Evolutionary conservation across 306 rosid genomes (phyloP).

Genomic region (Carpinus viminea): DNA sequence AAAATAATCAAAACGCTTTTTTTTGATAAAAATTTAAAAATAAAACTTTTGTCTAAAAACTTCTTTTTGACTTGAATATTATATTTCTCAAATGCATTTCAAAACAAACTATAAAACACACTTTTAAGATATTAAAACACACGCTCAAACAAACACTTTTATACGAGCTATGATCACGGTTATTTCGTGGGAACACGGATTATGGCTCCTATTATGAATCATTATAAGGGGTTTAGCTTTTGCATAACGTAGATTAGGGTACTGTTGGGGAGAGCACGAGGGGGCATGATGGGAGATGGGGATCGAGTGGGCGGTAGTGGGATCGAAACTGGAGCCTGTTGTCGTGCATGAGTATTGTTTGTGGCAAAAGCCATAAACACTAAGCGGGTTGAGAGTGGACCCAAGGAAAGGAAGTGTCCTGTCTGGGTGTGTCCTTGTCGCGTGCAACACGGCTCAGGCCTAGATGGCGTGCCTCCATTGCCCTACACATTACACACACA

Average conservation of each 20-base stretch:
- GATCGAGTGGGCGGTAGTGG: neutral
- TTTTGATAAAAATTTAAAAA: too few species aligned
- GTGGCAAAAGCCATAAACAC: neutral
- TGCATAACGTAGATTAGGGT: neutral
- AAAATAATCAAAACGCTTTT: too few species aligned
- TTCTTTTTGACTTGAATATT: too few species aligned
- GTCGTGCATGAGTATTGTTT: neutral
- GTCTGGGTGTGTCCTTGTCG: slow-evolving; percentile 13
- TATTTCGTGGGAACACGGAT: too few species aligned
- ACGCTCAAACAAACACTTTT: too few species aligned
- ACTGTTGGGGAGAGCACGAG: slow-evolving; percentile 15
- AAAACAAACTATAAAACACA: too few species aligned
- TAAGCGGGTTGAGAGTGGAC: neutral
- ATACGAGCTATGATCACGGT: too few species aligned
- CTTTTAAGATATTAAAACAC: too few species aligned
- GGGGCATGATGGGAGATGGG: slow-evolving; percentile 25
- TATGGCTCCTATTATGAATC: too few species aligned
- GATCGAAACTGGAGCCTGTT: neutral
- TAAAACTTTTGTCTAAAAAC: too few species aligned
- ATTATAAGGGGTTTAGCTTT: neutral
- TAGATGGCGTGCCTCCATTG: slow-evolving; percentile 20
- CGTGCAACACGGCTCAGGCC: slow-evolving; percentile 24
- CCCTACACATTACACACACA: too few species aligned
- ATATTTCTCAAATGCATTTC: too few species aligned
- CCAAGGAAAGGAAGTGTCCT: slow-evolving; percentile 6